Base-by-base conservation (phyloP, 495 filamentous ascomycete species). In the Penicillium tannophilum region DNA sequence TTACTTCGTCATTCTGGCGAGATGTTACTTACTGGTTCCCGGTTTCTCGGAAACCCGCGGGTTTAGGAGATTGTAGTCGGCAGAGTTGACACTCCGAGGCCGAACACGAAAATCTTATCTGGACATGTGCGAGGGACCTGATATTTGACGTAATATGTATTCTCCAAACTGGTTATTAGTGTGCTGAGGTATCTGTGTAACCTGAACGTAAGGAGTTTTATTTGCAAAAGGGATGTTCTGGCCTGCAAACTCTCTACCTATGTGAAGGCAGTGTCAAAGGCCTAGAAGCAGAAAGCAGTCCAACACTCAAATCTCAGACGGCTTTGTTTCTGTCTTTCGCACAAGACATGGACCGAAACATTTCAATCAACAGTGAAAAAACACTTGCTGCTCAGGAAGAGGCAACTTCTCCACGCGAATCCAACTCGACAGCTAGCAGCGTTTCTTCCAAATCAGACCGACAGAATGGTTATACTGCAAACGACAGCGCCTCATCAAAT, bases 111-210 rank as follows among this genome's bases (percentile, higher is more conserved):
- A 41, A 41, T 7, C 39, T 24, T 20, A 10, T 39, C 31, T 20
- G 9, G 14, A 9, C 19, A 12, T 42, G 1, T 28, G 20, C 6
- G 61, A 36, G 19, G 4, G 24, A 41, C 51, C 17, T 53, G 19
- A 53, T 39, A 26, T 26, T 53, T 44, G 17, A 68, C 66, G 66
- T 66, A 63, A 66, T 52, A 24, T 42, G 51, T 11, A 53, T 41
- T n/a, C n/a, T 7, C 5, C 31, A 16, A 35, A 2, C 31, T 28
- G 6, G 1, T 41, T 53, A 24, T 53, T 41, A 30, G 5, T 51
- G 26, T 51, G 24, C 28, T 33, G 14, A 31, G 23, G 3, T 31
- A 51, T 35, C 16, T 31, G n/a, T 30, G n/a, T 31, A 35, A 35
- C 6, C 17, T 31, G 1, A 16, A 26, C 26, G 20, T 53, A 11